phyloP scores from a whole-genome alignment of 2,329 filamentous ascomycete genomes.

The Ambrosiella cleistominuta region DNA sequence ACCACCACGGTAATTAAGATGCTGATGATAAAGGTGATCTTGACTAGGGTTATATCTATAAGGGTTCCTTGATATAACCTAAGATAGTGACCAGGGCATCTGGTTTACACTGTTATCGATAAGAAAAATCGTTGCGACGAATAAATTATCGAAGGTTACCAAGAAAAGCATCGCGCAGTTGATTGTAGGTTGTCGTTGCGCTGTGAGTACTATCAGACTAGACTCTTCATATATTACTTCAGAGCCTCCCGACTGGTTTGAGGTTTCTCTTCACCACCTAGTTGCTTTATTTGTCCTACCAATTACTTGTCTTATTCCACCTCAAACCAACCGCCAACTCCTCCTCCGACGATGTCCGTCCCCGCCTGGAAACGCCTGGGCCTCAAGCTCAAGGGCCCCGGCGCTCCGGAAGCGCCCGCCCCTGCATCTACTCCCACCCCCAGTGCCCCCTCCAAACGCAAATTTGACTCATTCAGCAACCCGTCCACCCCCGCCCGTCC shows the following conservation, averaged over 20 bases:
- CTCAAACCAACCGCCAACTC: neutral
- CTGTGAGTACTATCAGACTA: neutral
- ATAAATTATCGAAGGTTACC: no score
- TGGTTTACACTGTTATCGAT: no score
- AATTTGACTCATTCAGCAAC: conserved; percentile 15
- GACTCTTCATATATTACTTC: neutral
- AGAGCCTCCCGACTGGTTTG: no score
- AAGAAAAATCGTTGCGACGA: no score
- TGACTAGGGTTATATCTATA: no score
- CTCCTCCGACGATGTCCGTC: conserved; percentile 24
- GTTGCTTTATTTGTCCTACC: neutral
- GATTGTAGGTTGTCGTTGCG: no score
- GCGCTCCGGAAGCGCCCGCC: conserved; percentile 17
- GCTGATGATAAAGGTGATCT: no score
- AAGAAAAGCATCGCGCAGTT: no score
- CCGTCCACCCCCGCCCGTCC: conserved; percentile 4
- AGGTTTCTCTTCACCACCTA: neutral
- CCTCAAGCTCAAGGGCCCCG: conserved; percentile 37
- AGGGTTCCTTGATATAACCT: no score
- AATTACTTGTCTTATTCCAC: neutral
- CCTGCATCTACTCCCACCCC: neutral
- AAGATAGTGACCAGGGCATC: no score
- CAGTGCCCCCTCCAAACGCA: conserved; percentile 21
- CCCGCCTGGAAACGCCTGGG: conserved; percentile 47
- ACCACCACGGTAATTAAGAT: no score